Percentiles rank a stretch among this genome's conserved stretches.
Conservation (phyloP, 495 filamentous ascomycete genomes). For the Beverwykella pulmonaria region DNA sequence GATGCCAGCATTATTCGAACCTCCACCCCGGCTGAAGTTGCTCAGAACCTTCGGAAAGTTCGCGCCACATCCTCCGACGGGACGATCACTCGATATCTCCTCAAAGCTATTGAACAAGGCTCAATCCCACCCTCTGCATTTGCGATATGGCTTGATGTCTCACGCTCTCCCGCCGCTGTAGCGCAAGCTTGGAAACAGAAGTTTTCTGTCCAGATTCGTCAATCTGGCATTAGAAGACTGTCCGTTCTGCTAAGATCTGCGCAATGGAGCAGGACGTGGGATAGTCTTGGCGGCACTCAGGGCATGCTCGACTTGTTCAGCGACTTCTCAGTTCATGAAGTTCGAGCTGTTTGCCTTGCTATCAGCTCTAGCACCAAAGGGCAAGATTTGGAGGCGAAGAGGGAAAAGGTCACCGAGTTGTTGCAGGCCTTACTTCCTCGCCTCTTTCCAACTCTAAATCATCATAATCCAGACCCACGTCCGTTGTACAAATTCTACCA, state of each 20-base stretch:
- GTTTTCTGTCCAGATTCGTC: conserved; percentile 19
- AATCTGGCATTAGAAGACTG: conserved; percentile 12
- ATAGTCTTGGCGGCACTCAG: conserved; percentile 9
- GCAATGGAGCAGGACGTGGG: conserved; percentile 25
- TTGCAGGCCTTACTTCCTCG: conserved; percentile 11
- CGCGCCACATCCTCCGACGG: background rate
- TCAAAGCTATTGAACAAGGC: conserved; percentile 13
- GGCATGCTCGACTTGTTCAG: conserved; percentile 13
- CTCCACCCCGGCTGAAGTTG: background rate
- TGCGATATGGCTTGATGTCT: conserved; percentile 22
- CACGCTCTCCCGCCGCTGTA: conserved; percentile 6
- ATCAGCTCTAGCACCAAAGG: conserved; percentile 6
- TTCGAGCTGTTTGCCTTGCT: background rate
- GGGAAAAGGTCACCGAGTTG: conserved; percentile 14
- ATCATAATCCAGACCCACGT: conserved; percentile 11
- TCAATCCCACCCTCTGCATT: conserved; percentile 21
- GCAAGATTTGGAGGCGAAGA: conserved; percentile 14
- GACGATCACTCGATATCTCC: background rate
- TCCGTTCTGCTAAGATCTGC: conserved; percentile 8
- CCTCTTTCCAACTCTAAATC: background rate
- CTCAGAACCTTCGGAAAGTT: conserved; percentile 2
- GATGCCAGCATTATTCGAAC: background rate
- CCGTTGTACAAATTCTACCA: conserved; percentile 15
- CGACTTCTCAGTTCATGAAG: conserved; percentile 25
- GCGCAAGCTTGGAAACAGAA: conserved; percentile 19